Conservation (phyloP, 768 basidiomycete genomes). For the Hypholoma sublateritium region DNA sequence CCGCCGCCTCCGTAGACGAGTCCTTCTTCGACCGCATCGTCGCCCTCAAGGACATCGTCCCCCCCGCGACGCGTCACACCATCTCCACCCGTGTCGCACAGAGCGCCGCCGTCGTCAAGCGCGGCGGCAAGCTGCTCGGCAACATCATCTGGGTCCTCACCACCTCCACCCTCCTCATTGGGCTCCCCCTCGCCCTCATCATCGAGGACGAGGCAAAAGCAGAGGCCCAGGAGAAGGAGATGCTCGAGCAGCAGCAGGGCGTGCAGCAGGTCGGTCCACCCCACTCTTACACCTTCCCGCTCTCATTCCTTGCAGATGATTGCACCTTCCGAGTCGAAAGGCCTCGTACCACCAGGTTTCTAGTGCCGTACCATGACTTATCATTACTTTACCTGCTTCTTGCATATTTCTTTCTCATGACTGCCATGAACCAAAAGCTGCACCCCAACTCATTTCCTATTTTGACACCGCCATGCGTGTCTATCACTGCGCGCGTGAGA, state of each 20-base stretch:
- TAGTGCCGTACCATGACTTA: conserved; percentile 32
- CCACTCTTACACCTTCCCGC: conserved; percentile 8
- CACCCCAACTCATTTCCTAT: conserved; percentile 17
- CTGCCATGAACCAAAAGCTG: conserved; percentile 13
- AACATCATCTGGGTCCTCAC: conserved; percentile 94
- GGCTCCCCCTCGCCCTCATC: conserved; percentile 87
- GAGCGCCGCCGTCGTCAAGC: conserved; percentile 64
- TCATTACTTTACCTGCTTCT: conserved; percentile 14
- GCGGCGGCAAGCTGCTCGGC: conserved; percentile 71
- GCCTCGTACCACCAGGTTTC: conserved; percentile 85
- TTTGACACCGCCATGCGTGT: conserved; percentile 18
- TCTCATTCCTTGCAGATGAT: conserved; percentile 59
- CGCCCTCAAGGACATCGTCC: conserved; percentile 95
- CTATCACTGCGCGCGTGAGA: conserved; percentile 17
- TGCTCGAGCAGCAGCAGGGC: conserved; percentile 90
- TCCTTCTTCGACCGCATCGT: conserved; percentile 83
- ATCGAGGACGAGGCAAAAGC: conserved; percentile 97
- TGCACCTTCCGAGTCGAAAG: conserved; percentile 59
- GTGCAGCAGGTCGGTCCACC: conserved; percentile 73
- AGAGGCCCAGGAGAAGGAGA: conserved; percentile 91
- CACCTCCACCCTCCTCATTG: conserved; percentile 91
- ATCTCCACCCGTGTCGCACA: conserved; percentile 62
- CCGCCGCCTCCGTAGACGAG: conserved; percentile 73
- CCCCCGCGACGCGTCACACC: conserved; percentile 82
- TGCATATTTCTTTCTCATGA: conserved; percentile 25